These are phyloP conservation scores for Cochlearia excelsa DNA, from an alignment of 345 rosid genomes.

Conservation along the genomic window DNA sequence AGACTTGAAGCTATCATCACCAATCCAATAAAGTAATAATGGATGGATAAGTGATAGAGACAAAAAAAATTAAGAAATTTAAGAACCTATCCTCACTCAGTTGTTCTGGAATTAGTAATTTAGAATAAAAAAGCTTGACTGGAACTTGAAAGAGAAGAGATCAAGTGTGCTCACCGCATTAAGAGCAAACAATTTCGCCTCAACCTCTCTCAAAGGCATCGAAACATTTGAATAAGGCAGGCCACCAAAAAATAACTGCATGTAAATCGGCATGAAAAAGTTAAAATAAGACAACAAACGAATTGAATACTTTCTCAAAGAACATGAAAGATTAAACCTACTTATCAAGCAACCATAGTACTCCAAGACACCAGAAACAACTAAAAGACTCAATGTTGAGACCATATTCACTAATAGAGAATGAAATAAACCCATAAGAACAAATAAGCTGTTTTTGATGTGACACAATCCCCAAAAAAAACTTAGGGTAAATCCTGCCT, in stretches of 20 bases:
- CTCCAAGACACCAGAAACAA: constrained; percentile 7
- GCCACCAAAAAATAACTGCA: constrained; percentile 67
- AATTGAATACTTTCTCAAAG: constrained; percentile 8
- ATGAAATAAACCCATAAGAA: constrained; percentile 9
- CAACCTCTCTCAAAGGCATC: constrained; percentile 81
- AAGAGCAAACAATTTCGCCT: constrained; percentile 72
- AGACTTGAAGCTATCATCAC: constrained; percentile 9
- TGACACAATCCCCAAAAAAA: constrained; percentile 4
- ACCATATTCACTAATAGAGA: constrained; percentile 4
- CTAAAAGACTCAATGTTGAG: constrained; percentile 1
- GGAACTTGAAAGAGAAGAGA: constrained; percentile 16
- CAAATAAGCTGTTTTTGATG: constrained; percentile 4
- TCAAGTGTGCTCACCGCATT: constrained; percentile 58
- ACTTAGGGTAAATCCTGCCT: neutral
- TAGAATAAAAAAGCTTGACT: constrained; percentile 11
- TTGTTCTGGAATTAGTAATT: constrained; percentile 18
- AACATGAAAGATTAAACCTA: constrained; percentile 15
- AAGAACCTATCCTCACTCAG: constrained; percentile 4
- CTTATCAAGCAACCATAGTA: constrained; percentile 18
- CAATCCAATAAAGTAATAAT: constrained; percentile 2
- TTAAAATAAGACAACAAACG: neutral
- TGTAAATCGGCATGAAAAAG: constrained; percentile 17
- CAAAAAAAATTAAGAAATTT: neutral
- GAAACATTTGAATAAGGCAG: constrained; percentile 54
- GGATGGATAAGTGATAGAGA: constrained; percentile 1